These are phyloP conservation scores for Nothophaeocryptopus gaeumannii DNA, from an alignment of 2,329 filamentous ascomycete genomes.

Conservation along the genomic window DNA sequence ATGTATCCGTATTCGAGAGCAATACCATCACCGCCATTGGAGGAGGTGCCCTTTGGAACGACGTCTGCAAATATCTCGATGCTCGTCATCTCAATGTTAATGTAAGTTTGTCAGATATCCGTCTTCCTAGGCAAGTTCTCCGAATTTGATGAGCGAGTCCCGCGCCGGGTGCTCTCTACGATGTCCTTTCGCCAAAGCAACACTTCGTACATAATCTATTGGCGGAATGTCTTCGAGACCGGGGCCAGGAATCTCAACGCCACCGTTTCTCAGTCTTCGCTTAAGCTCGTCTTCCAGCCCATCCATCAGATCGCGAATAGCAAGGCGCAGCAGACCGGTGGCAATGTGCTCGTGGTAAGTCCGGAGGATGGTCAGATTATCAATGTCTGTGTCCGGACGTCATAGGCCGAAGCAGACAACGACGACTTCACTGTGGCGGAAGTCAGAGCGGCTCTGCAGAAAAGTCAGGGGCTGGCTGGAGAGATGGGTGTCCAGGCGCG, in stretches of 20 bases:
- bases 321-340: neutral
- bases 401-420: constrained; percentile 19
- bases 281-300: neutral
- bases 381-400: neutral
- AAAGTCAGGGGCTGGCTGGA: neutral
- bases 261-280: too few species aligned
- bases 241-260: too few species aligned
- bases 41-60: constrained; percentile 15
- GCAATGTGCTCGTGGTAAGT: constrained; percentile 4
- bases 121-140: too few species aligned
- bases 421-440: constrained; percentile 17
- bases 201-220: too few species aligned
- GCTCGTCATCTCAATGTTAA: constrained; percentile 14
- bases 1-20: constrained; percentile 14
- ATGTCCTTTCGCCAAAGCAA: too few species aligned
- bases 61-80: constrained; percentile 18
- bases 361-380: neutral
- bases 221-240: too few species aligned
- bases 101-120: constrained; percentile 1
- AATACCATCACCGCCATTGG: constrained; percentile 8
- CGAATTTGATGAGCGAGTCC: too few species aligned
- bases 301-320: neutral
- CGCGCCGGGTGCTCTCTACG: too few species aligned
- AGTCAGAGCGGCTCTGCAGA: neutral
- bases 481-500: neutral